Conservation (phyloP, 441 rosid genomes). For the Adansonia rubrostipa region DNA sequence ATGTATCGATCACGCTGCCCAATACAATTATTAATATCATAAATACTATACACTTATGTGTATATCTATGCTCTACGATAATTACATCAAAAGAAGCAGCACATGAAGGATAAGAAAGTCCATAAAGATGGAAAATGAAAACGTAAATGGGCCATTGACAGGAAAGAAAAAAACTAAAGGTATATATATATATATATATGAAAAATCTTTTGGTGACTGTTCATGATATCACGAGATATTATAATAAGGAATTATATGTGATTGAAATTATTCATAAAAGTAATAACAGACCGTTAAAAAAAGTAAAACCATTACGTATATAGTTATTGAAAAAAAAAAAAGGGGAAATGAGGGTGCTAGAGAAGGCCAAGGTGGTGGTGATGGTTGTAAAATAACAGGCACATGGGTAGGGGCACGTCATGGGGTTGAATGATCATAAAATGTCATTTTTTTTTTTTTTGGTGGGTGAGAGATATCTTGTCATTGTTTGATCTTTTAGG, state of each 20-base stretch:
- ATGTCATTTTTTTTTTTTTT: not conserved
- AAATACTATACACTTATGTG: not conserved
- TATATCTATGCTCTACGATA: not conserved
- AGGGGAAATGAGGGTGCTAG: not conserved
- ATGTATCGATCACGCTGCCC: not conserved
- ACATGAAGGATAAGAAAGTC: not conserved
- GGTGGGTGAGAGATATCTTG: not conserved
- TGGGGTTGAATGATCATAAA: not conserved
- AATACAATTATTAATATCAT: not conserved
- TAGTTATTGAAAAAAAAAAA: not conserved
- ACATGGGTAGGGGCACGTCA: constrained; percentile 32
- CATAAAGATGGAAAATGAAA: not conserved
- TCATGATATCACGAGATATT: too few species aligned
- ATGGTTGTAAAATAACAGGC: constrained; percentile 18
- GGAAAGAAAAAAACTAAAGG: not conserved
- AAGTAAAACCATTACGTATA: too few species aligned
- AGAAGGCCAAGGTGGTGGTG: not conserved
- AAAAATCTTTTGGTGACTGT: not conserved
- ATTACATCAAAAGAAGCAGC: not conserved
- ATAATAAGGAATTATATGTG: too few species aligned
- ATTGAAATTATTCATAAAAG: too few species aligned
- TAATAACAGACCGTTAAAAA: too few species aligned
- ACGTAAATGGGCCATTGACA: not conserved
- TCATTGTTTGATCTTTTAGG: not conserved
- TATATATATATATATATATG: not conserved